Evolutionary conservation across 495 filamentous ascomycete genomes (phyloP), one percentile per base, ranked within the genome.

Genomic region (Talaromyces wortmannii): DNA sequence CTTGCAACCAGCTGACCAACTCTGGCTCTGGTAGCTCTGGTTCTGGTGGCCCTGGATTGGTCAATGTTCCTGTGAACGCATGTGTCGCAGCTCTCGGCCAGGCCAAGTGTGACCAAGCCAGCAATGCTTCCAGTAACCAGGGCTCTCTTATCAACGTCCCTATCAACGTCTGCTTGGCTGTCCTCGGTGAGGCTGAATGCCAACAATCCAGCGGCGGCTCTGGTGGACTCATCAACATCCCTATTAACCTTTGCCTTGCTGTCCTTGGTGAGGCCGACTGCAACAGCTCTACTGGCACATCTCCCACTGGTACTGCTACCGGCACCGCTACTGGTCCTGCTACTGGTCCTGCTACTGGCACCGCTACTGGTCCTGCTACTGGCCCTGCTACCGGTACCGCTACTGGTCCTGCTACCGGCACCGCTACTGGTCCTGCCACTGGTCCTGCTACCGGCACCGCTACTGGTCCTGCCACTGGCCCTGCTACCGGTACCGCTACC

Each of bases 121-220:
- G 23, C 23, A 40, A 1, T 13, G 36, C 36, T 13, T 40, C 36
- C 36, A 40, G 13, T 5, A 13, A 40, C 36, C 36, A 40, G 36
- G 36, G 36, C 13, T 40, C 36, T 13, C 43, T 67, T 47, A 63
- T 68, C 60, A 67, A 59, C 16, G 64, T 68, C 4, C 66, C 66
- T 45, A 32, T 68, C 7, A 57, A 65, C 36, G 56, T 42, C n/a
- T 68, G 66, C 29, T 5, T 65, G 15, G 64, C 60, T 52, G 66
- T 52, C 42, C 60, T 68, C 17, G 66, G 66, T 18, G 30, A 65
- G 23, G 64, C 60, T 58, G 65, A 67, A 59, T 68, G 66, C 57
- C 57, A 68, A 43, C 66, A 68, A 50, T 62, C 45, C 44, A 61
- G 63, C 45, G 51, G 57, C 15, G 55, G 58, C 56, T 12, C 16